These are phyloP conservation scores for Metrosideros polymorpha DNA, from an alignment of 441 rosid genomes.

Conservation along the genomic window DNA sequence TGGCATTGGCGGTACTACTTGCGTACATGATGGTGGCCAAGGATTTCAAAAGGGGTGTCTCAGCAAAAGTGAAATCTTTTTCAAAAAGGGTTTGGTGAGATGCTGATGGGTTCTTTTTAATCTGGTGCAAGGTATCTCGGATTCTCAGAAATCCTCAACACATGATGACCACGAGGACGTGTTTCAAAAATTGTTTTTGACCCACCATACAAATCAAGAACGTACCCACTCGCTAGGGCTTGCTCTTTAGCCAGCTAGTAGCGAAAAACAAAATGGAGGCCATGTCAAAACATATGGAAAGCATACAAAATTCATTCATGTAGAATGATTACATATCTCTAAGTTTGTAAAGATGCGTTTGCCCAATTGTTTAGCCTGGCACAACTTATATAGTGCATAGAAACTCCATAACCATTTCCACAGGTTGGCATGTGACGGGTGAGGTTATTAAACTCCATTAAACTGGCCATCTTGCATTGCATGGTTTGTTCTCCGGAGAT, in stretches of 20 bases:
- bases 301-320: background rate
- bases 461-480: conserved; percentile 11
- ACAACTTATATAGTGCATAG: background rate
- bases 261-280: background rate
- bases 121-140: background rate
- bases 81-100: background rate
- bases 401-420: background rate
- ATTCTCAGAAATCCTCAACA: background rate
- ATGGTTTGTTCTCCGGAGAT: conserved; percentile 2
- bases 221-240: background rate
- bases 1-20: background rate
- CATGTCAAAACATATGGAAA: background rate
- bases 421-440: conserved; percentile 16
- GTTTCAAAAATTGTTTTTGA: background rate
- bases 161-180: background rate
- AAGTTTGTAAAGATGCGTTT: background rate
- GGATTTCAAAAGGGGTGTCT: background rate
- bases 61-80: background rate
- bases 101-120: background rate
- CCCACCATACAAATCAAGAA: background rate
- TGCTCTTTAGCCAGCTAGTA: background rate
- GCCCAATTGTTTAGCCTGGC: background rate
- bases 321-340: background rate
- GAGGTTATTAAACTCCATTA: conserved; percentile 7
- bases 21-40: background rate